phyloP scores from a whole-genome alignment of 345 rosid genomes.

The Gossypium turneri region DNA sequence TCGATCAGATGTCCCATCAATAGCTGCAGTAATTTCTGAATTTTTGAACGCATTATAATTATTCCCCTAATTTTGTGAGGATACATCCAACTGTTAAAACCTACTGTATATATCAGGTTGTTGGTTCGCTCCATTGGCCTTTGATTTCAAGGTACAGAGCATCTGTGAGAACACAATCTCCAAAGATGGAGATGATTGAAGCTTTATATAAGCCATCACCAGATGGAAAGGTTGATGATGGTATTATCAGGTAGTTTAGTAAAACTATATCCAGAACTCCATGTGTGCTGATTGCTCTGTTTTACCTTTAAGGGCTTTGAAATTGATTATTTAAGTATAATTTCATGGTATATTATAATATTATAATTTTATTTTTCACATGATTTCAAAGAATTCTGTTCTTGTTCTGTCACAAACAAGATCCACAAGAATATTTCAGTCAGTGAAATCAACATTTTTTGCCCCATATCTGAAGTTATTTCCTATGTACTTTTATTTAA shows the following conservation, averaged over 20 bases:
- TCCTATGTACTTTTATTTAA: neutral
- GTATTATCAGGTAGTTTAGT: constrained; percentile 64
- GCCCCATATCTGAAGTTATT: neutral
- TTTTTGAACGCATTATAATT: neutral
- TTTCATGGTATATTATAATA: neutral
- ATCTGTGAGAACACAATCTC: constrained; percentile 78
- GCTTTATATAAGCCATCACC: constrained; percentile 65
- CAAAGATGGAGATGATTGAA: constrained; percentile 83
- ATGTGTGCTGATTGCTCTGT: neutral
- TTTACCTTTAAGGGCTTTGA: neutral
- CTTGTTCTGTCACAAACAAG: neutral
- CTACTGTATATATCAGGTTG: constrained; percentile 53
- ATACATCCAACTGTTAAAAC: constrained; percentile 6
- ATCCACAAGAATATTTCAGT: neutral
- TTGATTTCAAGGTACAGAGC: constrained; percentile 82
- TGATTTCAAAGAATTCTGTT: neutral
- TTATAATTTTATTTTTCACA: neutral
- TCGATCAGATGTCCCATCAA: constrained; percentile 62
- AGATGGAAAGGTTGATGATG: constrained; percentile 57
- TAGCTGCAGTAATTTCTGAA: constrained; percentile 60
- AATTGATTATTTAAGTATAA: neutral
- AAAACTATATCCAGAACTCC: neutral
- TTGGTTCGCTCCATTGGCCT: constrained; percentile 83
- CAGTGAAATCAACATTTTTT: neutral
- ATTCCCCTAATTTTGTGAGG: neutral